Evolutionary conservation across 2,329 filamentous ascomycete species (phyloP), one percentile per base, ranked within the genome.

Genomic region (Verticillium dahliae): DNA sequence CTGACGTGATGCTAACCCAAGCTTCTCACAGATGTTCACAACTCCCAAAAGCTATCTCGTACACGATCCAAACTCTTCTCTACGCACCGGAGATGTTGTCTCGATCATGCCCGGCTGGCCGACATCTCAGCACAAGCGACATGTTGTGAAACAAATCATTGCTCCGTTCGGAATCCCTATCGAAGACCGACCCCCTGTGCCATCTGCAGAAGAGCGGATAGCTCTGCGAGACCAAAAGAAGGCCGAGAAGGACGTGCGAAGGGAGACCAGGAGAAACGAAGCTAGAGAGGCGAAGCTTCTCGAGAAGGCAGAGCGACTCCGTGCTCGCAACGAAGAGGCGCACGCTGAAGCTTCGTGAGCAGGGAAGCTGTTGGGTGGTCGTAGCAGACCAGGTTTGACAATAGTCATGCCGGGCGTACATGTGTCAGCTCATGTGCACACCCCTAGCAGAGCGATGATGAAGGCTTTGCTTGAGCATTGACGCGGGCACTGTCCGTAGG

Each of bases 71-170:
- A 85, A 85, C 73, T 84, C 86, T 67, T 92, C 89, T 33, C 82
- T 92, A 41, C 82, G 87, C 62, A 83, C 84, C 58, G 91, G 91
- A 70, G 91, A 95, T 73, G 85, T 94, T 3, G 85, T 95, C 34
- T 82, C 86, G 65, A 90, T 94, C 68, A 79, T 81, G 7, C 81
- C 86, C 5, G 87, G 87, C 61, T 87, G 83, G 82, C 84, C 85
- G 59, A 85, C 84, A 6, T 86, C 85, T 50, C 85, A 85, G 65
- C 77, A 80, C 65, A 91, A 93, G 68, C 84, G 85, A 33, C 90
- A 94, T 69, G 86, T 93, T 39, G 87, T 95, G 34, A 86, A 88
- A 66, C 80, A 83, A 64, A 92, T 95, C 67, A 83, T 94, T 64
- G 87, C 90, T 3, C 90, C 89, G 2, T 79, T 78, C 58, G 89